Evolutionary conservation across 257 asterid species (phyloP), one percentile per base, ranked within the genome.

Genomic region (Lavandula angustifolia): DNA sequence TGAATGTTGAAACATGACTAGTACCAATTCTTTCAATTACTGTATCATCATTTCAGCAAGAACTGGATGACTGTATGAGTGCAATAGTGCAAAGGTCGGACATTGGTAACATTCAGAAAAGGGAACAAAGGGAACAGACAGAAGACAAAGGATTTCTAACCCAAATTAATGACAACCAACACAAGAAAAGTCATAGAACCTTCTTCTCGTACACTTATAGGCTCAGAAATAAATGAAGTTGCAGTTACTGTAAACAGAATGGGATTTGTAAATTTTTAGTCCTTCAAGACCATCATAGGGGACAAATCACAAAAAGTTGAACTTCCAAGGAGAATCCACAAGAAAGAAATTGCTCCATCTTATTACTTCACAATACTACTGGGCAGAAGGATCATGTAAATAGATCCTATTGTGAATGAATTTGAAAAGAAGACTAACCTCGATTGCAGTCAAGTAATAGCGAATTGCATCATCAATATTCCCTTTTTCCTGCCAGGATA

Each of bases 391-490:
- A 41, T 59, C 16, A 18, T 43, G 17, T 6, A 35, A 27, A 58
- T 10, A 59, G 12, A 62, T 71, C 64, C 54, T 49, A 33, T 13
- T 38, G 38, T 5, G 4, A 63, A 2, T 16, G 9, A 18, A 4
- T 7, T 11, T 40, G 4, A 29, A 47, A 60, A 47, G 69, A 65
- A 55, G 49, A 75, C 90, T 56, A 65, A 94, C 99, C 99, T 94
- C 99, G 66, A 94, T 94, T 7, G 99, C 97, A 72, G 83, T 65
- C 81, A 94, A 76, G 84, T 94, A 94, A 78, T 86, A 94, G 70
- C 91, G 99, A 76, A 94, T 86, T 67, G 99, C 99, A 42, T 83
- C 73, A 70, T 94, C 99, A 35, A 94, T 83, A 61, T 94, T 87
- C 78, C 97, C 97, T 78, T 94, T 94, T 81, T 94, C 99, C 99